Evolutionary conservation across 2,329 filamentous ascomycete genomes (phyloP).

Genomic region (Coleophoma eucalyptorum): DNA sequence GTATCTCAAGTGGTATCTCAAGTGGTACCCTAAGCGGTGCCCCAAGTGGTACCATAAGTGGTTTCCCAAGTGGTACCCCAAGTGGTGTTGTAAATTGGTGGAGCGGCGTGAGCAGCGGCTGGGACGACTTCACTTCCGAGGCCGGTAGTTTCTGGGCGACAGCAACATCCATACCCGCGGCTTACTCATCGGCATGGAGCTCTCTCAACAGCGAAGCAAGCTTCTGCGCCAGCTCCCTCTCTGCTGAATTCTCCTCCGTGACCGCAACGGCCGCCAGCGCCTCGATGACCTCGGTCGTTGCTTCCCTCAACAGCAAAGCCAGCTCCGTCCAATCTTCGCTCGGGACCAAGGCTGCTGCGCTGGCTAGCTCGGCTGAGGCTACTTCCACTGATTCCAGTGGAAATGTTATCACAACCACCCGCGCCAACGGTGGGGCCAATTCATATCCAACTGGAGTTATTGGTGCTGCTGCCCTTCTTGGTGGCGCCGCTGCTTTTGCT

Average conservation of each 20-base stretch:
- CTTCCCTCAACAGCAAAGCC: background rate
- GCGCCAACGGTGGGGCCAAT: background rate
- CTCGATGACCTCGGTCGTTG: background rate
- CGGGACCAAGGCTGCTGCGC: background rate
- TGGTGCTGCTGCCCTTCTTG: background rate
- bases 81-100: background rate
- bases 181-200: background rate
- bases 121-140: background rate
- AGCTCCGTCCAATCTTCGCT: background rate
- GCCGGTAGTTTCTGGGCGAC: background rate
- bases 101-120: background rate
- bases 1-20: too few species aligned
- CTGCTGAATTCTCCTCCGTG: background rate
- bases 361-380: background rate
- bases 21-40: too few species aligned
- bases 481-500: background rate
- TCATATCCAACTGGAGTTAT: background rate
- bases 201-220: background rate
- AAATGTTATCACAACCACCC: background rate
- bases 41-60: too few species aligned
- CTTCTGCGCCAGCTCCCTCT: background rate
- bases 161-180: background rate
- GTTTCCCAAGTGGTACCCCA: too few species aligned
- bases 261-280: background rate
- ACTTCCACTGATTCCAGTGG: background rate